Evolutionary conservation across 2,329 filamentous ascomycete genomes (phyloP).

Genomic region (Gnomoniopsis sp.): DNA sequence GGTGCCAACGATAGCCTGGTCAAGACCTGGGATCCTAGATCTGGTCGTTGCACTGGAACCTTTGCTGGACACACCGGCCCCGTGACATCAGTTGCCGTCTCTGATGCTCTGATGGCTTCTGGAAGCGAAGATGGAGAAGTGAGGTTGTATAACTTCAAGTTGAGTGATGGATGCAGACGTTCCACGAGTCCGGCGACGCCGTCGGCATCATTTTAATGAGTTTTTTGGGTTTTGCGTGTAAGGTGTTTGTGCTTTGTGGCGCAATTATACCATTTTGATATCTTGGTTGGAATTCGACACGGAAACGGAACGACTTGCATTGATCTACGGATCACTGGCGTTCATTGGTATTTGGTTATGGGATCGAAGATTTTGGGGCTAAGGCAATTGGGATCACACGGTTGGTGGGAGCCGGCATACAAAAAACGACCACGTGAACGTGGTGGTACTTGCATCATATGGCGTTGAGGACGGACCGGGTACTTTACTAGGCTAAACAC

Average conservation of each 20-base stretch:
- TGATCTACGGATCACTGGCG: constrained; percentile 6
- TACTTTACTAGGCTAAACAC: neutral
- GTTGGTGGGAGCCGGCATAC: neutral
- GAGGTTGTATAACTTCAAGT: constrained; percentile 73
- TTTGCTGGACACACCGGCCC: constrained; percentile 88
- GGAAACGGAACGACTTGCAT: neutral
- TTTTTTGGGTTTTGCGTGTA: neutral
- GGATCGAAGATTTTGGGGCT: neutral
- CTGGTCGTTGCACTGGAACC: constrained; percentile 86
- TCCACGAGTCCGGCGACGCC: constrained; percentile 14
- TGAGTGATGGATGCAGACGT: constrained; percentile 18
- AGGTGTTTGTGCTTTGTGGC: neutral
- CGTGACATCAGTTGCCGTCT: constrained; percentile 88
- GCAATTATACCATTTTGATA: constrained; percentile 13
- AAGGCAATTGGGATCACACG: neutral
- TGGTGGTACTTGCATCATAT: neutral
- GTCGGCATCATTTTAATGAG: neutral
- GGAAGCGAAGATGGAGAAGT: constrained; percentile 94
- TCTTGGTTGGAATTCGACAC: neutral
- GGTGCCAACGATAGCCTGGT: constrained; percentile 93
- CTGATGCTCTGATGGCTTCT: constrained; percentile 84
- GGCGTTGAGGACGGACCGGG: neutral
- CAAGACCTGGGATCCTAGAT: constrained; percentile 90
- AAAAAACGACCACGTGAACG: neutral
- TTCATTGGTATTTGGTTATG: neutral